phyloP scores from a whole-genome alignment of 1,284 basidiomycete genomes.

The Pseudozyma pruni region DNA sequence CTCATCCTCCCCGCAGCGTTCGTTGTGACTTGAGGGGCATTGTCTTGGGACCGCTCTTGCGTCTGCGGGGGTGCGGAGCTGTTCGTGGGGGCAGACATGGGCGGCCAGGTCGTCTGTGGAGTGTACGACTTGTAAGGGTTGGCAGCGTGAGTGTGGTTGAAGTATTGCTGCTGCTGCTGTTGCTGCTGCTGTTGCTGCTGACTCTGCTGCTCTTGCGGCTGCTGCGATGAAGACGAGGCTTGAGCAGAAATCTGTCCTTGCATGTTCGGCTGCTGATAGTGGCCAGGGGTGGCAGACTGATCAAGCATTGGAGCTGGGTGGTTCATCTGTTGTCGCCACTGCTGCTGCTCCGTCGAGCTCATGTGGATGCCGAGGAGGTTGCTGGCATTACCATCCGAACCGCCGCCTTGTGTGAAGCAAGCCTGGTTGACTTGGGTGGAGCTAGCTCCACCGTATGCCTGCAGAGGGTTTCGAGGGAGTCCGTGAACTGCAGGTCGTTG shows the following conservation, averaged over 20 bases:
- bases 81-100: neutral
- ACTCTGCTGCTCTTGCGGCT: neutral
- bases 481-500: conserved; percentile 13
- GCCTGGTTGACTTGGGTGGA: neutral
- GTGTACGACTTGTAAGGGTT: conserved; percentile 22
- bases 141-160: neutral
- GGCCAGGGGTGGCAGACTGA: neutral
- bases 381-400: neutral
- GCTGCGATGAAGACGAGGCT: neutral
- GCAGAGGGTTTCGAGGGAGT: conserved; percentile 17
- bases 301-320: neutral
- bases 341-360: conserved; percentile 2
- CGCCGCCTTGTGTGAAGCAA: neutral
- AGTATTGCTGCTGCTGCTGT: conserved; percentile 1
- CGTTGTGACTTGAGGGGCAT: neutral
- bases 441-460: conserved; percentile 7
- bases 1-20: neutral
- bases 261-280: conserved; percentile 1
- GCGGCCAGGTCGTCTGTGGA: conserved; percentile 7
- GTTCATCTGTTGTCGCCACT: conserved; percentile 15
- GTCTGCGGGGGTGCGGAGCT: conserved; percentile 1
- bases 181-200: conserved; percentile 1
- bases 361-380: conserved; percentile 31
- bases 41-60: conserved; percentile 1
- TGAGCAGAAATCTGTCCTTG: neutral